Evolutionary conservation across 2,329 filamentous ascomycete genomes (phyloP), one percentile per base, ranked within the genome.

Genomic region (Pseudonectria buxi): DNA sequence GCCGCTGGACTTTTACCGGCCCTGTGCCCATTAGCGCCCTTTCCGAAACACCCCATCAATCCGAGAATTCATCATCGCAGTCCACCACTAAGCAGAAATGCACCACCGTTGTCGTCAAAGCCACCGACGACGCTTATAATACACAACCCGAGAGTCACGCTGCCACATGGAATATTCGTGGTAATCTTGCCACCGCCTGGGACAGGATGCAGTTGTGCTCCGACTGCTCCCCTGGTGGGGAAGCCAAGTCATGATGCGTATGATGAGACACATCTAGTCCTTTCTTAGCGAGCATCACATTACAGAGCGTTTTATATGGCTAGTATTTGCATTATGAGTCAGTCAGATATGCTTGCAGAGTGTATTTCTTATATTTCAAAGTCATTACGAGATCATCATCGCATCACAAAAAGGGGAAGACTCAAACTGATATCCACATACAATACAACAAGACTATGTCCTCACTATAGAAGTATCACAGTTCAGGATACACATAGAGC

Each of bases 161-260:
- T 26, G 68, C 68, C 24, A 79, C 76, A 22, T 83, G 76, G 58
- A 83, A 83, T 41, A 62, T 78, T 25, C 65, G 78, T 2, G 79
- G 78, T 0, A 81, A 82, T 53, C 62, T 82, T 36, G 76, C 76
- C 2, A 81, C 74, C n/a, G 78, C 76, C 1, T 83, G 78, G 78
- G 77, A 83, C 52, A 69, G 76, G 3, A 63, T 82, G 3, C 57
- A 51, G 30, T 49, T 67, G 3, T 63, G 55, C 24, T 49, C 57
- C 10, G 59, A 63, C 26, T 58, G 58, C 34, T 39, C 50, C 2
- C 40, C 26, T 5, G 35, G 33, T 11, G 36, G 14, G 12, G n/a
- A 33, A 34, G 24, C 25, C 33, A 9, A n/a, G 7, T 11, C 12
- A 18, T 33, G 13, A 14, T n/a, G n/a, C n/a, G n/a, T n/a, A n/a